These are phyloP conservation scores for Podospora anserina DNA, from an alignment of 495 filamentous ascomycete genomes.

Conservation along the genomic window DNA sequence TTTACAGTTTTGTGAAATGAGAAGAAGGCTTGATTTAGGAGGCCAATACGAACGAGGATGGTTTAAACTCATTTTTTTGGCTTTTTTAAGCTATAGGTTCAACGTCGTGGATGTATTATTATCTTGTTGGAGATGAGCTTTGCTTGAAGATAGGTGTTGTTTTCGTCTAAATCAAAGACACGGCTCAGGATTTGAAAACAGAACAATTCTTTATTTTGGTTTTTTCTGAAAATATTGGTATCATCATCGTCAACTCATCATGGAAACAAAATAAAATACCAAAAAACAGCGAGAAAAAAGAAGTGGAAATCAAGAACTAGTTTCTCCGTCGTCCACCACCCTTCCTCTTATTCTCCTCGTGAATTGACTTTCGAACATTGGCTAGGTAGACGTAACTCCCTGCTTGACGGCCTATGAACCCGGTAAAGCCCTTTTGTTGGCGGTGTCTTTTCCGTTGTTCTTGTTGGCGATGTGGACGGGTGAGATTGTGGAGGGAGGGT, in stretches of 20 bases:
- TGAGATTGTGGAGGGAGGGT: neutral
- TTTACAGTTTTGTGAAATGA: neutral
- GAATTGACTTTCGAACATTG: neutral
- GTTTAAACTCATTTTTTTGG: too few relatives aligned
- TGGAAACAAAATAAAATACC: neutral
- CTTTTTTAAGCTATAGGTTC: too few relatives aligned
- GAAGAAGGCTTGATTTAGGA: too few relatives aligned
- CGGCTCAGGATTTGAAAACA: neutral
- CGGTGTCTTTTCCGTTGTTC: neutral
- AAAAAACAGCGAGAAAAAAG: neutral
- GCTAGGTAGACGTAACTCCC: constrained; percentile 2
- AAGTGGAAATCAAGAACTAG: neutral
- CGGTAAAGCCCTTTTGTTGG: neutral
- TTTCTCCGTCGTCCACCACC: neutral
- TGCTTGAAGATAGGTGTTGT: too few relatives aligned
- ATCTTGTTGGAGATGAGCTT: too few relatives aligned
- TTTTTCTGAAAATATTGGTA: neutral
- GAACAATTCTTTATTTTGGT: neutral
- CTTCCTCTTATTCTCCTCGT: neutral
- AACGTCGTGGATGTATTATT: too few relatives aligned
- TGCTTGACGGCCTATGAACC: neutral
- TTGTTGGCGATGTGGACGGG: neutral
- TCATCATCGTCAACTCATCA: neutral
- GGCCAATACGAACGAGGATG: too few relatives aligned
- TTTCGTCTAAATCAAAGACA: too few relatives aligned